Base-by-base conservation (phyloP, 2,329 filamentous ascomycete species). In the Elsinoe australis region DNA sequence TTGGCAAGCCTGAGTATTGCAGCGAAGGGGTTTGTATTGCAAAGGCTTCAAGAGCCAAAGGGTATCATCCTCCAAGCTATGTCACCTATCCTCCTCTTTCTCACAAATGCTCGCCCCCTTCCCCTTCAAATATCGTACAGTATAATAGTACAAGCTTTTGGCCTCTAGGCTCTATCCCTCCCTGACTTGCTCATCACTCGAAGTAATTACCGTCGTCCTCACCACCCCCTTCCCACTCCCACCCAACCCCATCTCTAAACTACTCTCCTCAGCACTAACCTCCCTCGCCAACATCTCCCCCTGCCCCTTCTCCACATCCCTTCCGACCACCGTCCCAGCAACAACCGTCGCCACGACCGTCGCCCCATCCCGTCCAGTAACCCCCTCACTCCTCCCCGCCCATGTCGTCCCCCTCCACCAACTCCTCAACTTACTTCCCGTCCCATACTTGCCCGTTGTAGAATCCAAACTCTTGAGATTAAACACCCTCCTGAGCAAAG, bases 401-500 rank as follows among this genome's bases (percentile, higher is more conserved):
- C n/a, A n/a, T 6, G 26, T 29, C n/a, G 39, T 24, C 14, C 39
- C 28, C 5, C 24, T 44, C 39, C 39, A 44, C 39, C 39, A 44
- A 14, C 39, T 44, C 14, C 39, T 14, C 6, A 44, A 31, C 39
- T 44, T 44, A 17, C 39, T 44, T 3, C 26, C 39, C 12, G 44
- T 47, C 9, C 44, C 44, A 22, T 47, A 47, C 15, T 47, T 47
- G 31, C 44, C 44, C 10, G 36, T 42, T 26, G 47, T 22, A 19
- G 14, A 24, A 17, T 49, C 52, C 32, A 53, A 44, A 22, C 49
- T 41, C n/a, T 48, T 35, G 17, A 53, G 29, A n/a, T 50, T 48
- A 42, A 51, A 51, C 7, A 50, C 14, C 6, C 52, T 24, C 15
- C 52, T 32, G 4, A 52, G 19, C 1, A 53, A 14, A 8, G 74